Conservation (phyloP, 148 eudicot genomes). For the Arbutus unedo region DNA sequence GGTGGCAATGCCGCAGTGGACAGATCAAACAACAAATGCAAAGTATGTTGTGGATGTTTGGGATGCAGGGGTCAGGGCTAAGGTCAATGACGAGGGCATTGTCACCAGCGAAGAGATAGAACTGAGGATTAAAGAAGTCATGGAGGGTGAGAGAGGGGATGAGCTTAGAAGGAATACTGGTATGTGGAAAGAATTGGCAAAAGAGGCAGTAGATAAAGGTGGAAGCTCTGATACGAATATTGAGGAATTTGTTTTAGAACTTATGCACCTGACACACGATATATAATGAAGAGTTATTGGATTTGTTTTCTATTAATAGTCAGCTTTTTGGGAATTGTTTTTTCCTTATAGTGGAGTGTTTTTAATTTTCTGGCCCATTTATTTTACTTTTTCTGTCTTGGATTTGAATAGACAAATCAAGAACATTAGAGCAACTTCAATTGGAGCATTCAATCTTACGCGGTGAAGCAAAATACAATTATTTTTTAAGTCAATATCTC, state of each 20-base stretch:
- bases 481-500: too few species aligned
- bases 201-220: conserved; percentile 16
- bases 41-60: conserved; percentile 42
- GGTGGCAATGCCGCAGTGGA: conserved; percentile 48
- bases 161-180: conserved; percentile 31
- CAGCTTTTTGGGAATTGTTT: too few species aligned
- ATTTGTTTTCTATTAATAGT: too few species aligned
- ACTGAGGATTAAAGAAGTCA: conserved; percentile 31
- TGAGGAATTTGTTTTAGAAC: conserved; percentile 13
- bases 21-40: conserved; percentile 46
- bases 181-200: conserved; percentile 34
- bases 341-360: too few species aligned
- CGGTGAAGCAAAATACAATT: too few species aligned
- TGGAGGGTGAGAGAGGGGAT: conserved; percentile 33
- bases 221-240: conserved; percentile 21
- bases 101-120: conserved; percentile 31
- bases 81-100: conserved; percentile 27
- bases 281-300: too few species aligned
- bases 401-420: too few species aligned
- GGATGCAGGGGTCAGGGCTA: conserved; percentile 37
- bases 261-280: too few species aligned
- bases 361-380: too few species aligned
- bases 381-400: too few species aligned
- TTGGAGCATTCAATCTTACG: too few species aligned
- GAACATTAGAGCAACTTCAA: too few species aligned